These are phyloP conservation scores for Geranium rotundifolium DNA, from an alignment of 345 rosid species.

Conservation along the genomic window DNA sequence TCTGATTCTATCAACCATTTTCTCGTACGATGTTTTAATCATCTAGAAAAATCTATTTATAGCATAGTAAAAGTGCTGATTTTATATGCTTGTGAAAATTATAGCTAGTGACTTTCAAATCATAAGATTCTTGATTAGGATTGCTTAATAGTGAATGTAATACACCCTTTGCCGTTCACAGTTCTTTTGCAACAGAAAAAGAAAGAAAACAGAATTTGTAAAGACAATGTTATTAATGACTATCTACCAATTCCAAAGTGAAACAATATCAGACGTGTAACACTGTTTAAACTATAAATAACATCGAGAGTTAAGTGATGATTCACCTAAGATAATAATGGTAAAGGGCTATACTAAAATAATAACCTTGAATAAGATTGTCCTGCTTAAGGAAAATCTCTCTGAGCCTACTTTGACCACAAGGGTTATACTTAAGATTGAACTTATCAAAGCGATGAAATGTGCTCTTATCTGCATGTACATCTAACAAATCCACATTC, in stretches of 20 bases:
- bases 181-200: too few relatives aligned
- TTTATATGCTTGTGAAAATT: background rate
- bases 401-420: slow-evolving; percentile 99
- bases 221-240: background rate
- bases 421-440: slow-evolving; percentile 97
- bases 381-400: slow-evolving; percentile 99
- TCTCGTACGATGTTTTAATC: background rate
- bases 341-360: too few relatives aligned
- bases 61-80: background rate
- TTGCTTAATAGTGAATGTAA: background rate
- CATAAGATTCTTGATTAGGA: too few relatives aligned
- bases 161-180: background rate
- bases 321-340: background rate
- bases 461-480: slow-evolving; percentile 98
- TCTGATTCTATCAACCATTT: background rate
- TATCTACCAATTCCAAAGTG: background rate
- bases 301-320: background rate
- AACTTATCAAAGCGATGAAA: slow-evolving; percentile 99
- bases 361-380: slow-evolving; percentile 89
- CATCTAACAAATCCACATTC: slow-evolving; percentile 96
- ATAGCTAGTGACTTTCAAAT: background rate
- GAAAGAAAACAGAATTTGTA: background rate
- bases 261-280: background rate
- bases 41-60: background rate
- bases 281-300: background rate